Conservation (phyloP, 345 rosid species). For the Orychophragmus violaceus region DNA sequence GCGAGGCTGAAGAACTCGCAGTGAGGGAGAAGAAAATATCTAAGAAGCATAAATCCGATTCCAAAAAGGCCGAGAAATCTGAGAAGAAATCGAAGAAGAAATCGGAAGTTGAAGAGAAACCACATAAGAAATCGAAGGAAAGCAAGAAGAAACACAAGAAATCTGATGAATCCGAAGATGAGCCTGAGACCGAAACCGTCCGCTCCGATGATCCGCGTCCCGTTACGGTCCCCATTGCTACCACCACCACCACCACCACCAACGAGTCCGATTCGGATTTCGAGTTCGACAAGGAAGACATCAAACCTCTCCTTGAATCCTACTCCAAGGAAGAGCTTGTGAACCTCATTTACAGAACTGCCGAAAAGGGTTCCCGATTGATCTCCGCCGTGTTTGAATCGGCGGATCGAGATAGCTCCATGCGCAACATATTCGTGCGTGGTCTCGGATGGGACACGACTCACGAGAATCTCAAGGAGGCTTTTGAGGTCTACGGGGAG, state of each 20-base stretch:
- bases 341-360: conserved; percentile 30
- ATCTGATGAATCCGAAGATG: conserved; percentile 19
- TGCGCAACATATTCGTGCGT: conserved; percentile 37
- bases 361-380: conserved; percentile 20
- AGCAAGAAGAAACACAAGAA: conserved; percentile 25
- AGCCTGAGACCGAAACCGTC: not conserved
- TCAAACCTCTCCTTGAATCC: conserved; percentile 33
- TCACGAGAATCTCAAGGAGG: conserved; percentile 29
- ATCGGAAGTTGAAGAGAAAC: conserved; percentile 10
- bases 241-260: not conserved
- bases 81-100: conserved; percentile 26
- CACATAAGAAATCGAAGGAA: conserved; percentile 20
- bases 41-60: conserved; percentile 28
- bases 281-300: conserved; percentile 29
- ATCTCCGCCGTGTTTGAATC: conserved; percentile 20
- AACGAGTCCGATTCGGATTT: conserved; percentile 28
- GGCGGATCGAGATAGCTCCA: conserved; percentile 29
- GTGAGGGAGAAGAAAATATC: conserved; percentile 23
- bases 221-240: not conserved
- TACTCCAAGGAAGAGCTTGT: conserved; percentile 49
- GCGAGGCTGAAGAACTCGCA: conserved; percentile 23
- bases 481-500: conserved; percentile 28
- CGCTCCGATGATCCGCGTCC: conserved; percentile 2
- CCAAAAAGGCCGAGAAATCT: conserved; percentile 9
- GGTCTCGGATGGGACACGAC: conserved; percentile 41